Base-by-base conservation (phyloP, 2,329 filamentous ascomycete species). In the Mycosphaerella sp. region DNA sequence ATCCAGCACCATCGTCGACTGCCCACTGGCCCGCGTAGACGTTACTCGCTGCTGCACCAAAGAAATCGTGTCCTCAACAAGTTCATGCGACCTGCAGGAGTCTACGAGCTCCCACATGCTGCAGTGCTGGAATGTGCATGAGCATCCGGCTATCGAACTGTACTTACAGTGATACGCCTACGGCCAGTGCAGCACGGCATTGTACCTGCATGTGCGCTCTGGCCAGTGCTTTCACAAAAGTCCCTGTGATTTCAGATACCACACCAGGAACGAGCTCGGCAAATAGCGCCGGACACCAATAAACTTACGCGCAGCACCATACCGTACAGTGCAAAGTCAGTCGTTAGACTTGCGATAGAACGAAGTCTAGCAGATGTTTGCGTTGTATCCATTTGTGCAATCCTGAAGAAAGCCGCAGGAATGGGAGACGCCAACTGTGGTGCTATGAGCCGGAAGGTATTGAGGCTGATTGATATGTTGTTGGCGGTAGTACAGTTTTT, bases 231-330 rank as follows among this genome's bases (percentile, higher is more conserved):
- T 21, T 21, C 30, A 44, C 42, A 44, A 44, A 17, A 34, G 42
- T 44, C 32, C 43, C 17, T 39, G 7, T n/a, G 7, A 25, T 40
- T 47, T 34, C 34, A 40, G 44, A 47, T 40, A 41, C 35, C 27
- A 30, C 37, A 39, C 44, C 39, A 16, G 14, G 36, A 39, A 9
- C 10, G 39, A 30, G 21, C 44, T 27, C 44, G 44, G 44, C 17
- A 28, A n/a, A 32, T 28, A 37, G 35, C 37, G 35, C 37, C 35
- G 25, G 14, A 47, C 21, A 32, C 44, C 35, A 47, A 18, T 14
- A 32, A 47, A 47, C 44, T 32, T 47, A 41, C 44, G 35, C 30
- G 36, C 27, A 28, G 40, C 44, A 39, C 44, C 35, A 47, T 40
- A 25, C 35, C 35, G 44, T 41, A 34, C 40, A 41, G 34, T 39